Conservation (phyloP, 2,329 filamentous ascomycete species). For the Lachnellula cervina region DNA sequence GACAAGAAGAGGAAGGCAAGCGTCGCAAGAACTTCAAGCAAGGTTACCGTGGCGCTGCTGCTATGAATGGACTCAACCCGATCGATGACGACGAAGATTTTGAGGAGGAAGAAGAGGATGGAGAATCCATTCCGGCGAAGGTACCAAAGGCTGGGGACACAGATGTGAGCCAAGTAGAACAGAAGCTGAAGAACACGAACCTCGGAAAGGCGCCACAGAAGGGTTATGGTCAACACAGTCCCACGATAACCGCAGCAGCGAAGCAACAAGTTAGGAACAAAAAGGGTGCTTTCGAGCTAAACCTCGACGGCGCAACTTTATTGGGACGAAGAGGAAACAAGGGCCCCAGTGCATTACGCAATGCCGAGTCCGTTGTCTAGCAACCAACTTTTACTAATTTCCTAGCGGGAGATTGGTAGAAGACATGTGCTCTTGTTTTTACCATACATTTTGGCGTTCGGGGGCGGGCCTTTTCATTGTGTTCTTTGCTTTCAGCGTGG, state of each 20-base stretch:
- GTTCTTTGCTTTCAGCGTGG: not conserved
- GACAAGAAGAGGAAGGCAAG: slow-evolving; percentile 94
- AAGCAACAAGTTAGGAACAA: slow-evolving; percentile 69
- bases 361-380: not conserved
- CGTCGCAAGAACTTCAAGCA: slow-evolving; percentile 77
- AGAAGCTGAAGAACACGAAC: slow-evolving; percentile 79
- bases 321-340: slow-evolving; percentile 66
- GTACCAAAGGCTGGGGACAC: slow-evolving; percentile 60
- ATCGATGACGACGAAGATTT: slow-evolving; percentile 62
- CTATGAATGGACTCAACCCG: slow-evolving; percentile 61
- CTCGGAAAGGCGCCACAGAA: slow-evolving; percentile 55
- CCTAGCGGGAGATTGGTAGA: not conserved
- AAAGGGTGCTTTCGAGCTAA: slow-evolving; percentile 86
- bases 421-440: not conserved
- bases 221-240: slow-evolving; percentile 86
- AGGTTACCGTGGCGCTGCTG: slow-evolving; percentile 58
- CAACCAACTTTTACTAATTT: not conserved
- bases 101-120: slow-evolving; percentile 60
- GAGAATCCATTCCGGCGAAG: slow-evolving; percentile 52
- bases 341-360: slow-evolving; percentile 26
- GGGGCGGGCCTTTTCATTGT: not conserved
- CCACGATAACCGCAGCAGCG: slow-evolving; percentile 77
- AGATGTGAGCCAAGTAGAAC: slow-evolving; percentile 69
- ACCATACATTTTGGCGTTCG: not conserved
- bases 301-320: slow-evolving; percentile 82